Percentiles rank a stretch among this genome's conserved stretches.
Conservation (phyloP, 257 asterid species). For the Solanum corneliomulleri region DNA sequence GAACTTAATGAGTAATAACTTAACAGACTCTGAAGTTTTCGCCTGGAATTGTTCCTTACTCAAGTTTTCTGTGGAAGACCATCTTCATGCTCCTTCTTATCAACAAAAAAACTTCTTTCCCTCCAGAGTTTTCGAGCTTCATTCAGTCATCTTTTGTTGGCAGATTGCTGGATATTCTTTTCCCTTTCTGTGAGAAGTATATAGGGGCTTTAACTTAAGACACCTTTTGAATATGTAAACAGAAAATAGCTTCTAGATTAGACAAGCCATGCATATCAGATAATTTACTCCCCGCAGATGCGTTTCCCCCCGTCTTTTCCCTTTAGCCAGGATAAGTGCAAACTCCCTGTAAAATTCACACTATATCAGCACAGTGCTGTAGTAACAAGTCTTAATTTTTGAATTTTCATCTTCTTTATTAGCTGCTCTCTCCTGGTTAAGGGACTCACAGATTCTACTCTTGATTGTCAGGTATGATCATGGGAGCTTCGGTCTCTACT, state of each 20-base stretch:
- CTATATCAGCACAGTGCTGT: neutral
- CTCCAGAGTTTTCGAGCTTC: neutral
- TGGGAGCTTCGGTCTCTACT: constrained; percentile 90
- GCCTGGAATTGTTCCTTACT: neutral
- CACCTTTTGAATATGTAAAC: neutral
- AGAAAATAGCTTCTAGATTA: neutral
- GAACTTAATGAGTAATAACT: neutral
- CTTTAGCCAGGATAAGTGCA: neutral
- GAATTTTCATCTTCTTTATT: neutral
- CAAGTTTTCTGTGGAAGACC: neutral
- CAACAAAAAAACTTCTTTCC: neutral
- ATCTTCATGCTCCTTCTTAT: neutral
- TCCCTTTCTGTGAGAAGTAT: neutral
- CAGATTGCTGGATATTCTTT: neutral
- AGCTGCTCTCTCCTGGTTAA: neutral
- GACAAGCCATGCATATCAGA: neutral
- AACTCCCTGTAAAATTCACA: neutral
- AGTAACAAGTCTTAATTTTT: neutral
- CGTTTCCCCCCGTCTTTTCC: neutral
- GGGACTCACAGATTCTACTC: constrained; percentile 1
- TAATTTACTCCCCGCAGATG: neutral
- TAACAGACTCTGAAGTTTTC: neutral
- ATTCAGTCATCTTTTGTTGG: neutral
- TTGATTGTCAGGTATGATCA: constrained; percentile 80
- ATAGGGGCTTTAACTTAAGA: neutral